Conservation (phyloP, 352 stramenopile genomes). For the Pythium sp. region DNA sequence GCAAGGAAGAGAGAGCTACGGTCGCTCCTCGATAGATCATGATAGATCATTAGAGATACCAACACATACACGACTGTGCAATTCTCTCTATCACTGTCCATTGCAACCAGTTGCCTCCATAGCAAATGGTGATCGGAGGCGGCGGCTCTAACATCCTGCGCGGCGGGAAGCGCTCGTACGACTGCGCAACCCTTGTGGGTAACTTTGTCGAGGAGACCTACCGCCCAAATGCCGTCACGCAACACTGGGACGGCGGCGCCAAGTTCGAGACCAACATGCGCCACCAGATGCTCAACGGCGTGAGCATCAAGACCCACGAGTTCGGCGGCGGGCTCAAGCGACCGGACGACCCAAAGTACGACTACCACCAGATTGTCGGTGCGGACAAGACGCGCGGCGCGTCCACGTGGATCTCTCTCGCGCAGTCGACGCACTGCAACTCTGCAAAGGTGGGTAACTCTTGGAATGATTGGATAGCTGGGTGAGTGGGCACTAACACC, state of each 20-base stretch:
- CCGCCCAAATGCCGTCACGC: conserved; percentile 44
- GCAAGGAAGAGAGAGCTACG: background rate
- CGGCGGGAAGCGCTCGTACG: conserved; percentile 70
- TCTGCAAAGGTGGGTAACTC: conserved; percentile 27
- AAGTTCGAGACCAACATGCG: conserved; percentile 57
- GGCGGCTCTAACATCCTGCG: conserved; percentile 80
- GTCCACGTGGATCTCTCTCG: conserved; percentile 53
- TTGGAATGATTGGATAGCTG: too few relatives aligned
- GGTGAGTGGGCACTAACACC: too few relatives aligned
- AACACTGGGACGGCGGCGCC: conserved; percentile 36
- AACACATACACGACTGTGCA: background rate
- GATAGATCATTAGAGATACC: background rate
- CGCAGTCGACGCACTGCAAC: conserved; percentile 56
- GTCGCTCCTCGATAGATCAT: background rate
- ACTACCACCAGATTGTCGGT: conserved; percentile 65
- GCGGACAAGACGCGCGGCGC: conserved; percentile 54
- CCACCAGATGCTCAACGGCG: conserved; percentile 56
- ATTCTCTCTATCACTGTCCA: background rate
- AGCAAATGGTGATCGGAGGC: conserved; percentile 35
- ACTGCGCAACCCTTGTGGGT: conserved; percentile 76
- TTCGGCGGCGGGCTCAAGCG: conserved; percentile 55
- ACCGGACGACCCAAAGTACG: conserved; percentile 54
- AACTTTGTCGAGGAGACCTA: conserved; percentile 85
- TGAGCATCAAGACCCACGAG: conserved; percentile 22
- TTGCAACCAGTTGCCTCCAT: background rate